Base-by-base conservation (phyloP, 2,329 filamentous ascomycete genomes). In the Aspergillus sp. region DNA sequence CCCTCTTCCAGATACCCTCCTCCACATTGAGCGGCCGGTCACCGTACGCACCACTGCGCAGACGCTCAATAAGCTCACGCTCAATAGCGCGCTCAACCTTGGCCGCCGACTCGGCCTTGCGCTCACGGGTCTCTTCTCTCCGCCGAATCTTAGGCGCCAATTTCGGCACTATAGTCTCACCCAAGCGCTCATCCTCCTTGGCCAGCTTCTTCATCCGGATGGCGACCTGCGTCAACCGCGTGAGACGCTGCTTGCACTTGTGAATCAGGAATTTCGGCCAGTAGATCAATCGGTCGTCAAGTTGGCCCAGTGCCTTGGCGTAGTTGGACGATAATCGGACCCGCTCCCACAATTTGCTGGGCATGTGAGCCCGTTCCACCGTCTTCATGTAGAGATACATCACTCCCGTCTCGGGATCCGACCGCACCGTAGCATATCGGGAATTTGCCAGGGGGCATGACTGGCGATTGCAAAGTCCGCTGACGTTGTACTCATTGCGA, bases 311-410 rank as follows among this genome's bases (percentile, higher is more conserved):
- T 1, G 93, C 93, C 64, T 90, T 86, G 51, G 83, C 81, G 69
- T 97, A 97, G 74, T 97, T 96, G 58, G 83, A 81, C 27, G 88
- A 89, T 30, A 98, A 76, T 62, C 90, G 88, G 64, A 96, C 89
- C 56, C 85, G 83, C 72, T 97, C 90, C 93, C 93, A 98, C 73
- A 91, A 83, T 69, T 95, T 94, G 46, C 82, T 85, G 1, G 91
- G 93, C 69, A 91, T 80, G 67, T 90, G 91, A 9, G 86, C 78
- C 49, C 93, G 87, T 74, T 95, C 90, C 55, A 90, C 81, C 5
- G 89, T 93, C 75, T 96, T 97, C 78, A 95, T 95, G 77, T 95
- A 97, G 45, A 97, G 83, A 72, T 96, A 97, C 50, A 97, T 78
- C 7, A 82, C 82, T 50, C 88, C 86, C 42, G 88, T 90, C 48